Evolutionary conservation across 768 basidiomycete species (phyloP).

Genomic region (Pulveroboletus sp.): DNA sequence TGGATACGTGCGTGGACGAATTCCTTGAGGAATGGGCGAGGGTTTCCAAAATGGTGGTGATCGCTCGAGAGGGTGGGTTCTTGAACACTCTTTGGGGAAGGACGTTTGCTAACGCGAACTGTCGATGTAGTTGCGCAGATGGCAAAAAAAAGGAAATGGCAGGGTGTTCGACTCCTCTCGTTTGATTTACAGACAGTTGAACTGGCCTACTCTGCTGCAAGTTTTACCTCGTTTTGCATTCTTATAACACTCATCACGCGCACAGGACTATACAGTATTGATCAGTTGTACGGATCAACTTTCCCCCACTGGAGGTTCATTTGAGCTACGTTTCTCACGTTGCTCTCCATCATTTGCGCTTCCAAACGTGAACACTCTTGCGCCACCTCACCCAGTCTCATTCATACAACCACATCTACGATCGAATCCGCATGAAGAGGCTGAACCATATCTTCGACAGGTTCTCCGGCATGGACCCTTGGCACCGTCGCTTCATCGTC

Average conservation of each 20-base stretch:
- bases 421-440: conserved; percentile 72
- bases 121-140: conserved; percentile 66
- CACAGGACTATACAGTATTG: conserved; percentile 69
- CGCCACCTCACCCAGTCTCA: conserved; percentile 24
- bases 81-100: not conserved
- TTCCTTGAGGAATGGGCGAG: conserved; percentile 91
- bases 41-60: conserved; percentile 90
- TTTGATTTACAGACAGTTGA: conserved; percentile 94
- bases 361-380: conserved; percentile 17
- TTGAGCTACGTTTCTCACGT: conserved; percentile 70
- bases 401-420: conserved; percentile 28
- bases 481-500: conserved; percentile 57
- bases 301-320: conserved; percentile 61
- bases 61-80: conserved; percentile 77
- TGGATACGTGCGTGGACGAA: conserved; percentile 84
- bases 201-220: conserved; percentile 69
- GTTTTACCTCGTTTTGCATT: conserved; percentile 5
- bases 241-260: not conserved
- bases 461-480: conserved; percentile 67
- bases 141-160: conserved; percentile 67
- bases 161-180: conserved; percentile 75
- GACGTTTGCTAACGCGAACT: not conserved
- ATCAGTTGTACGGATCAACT: conserved; percentile 78
- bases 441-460: conserved; percentile 69
- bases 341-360: conserved; percentile 14